phyloP scores from a whole-genome alignment of 768 basidiomycete genomes.

The Austroboletus eburneus region DNA sequence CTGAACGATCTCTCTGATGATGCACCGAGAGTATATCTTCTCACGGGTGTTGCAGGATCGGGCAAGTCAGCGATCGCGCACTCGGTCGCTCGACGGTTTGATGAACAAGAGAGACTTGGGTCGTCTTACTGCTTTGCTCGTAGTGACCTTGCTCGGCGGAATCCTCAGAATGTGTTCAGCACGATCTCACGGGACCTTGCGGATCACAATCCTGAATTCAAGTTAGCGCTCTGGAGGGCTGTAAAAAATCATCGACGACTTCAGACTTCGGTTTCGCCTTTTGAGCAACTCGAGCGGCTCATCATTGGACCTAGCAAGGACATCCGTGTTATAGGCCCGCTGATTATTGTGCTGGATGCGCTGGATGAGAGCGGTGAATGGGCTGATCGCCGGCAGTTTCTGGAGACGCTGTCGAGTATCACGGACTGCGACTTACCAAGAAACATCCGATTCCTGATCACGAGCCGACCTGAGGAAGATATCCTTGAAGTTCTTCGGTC shows the following conservation, averaged over 20 bases:
- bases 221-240: constrained; percentile 9
- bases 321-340: constrained; percentile 26
- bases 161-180: constrained; percentile 27
- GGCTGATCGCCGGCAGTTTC: constrained; percentile 14
- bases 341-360: constrained; percentile 35
- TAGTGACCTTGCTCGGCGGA: constrained; percentile 11
- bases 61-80: constrained; percentile 33
- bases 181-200: constrained; percentile 33
- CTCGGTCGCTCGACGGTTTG: constrained; percentile 25
- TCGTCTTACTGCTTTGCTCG: constrained; percentile 30
- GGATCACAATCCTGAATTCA: constrained; percentile 27
- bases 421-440: constrained; percentile 16
- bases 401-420: constrained; percentile 13
- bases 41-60: constrained; percentile 26
- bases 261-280: constrained; percentile 12
- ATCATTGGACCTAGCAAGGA: constrained; percentile 24
- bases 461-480: constrained; percentile 25
- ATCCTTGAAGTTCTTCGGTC: constrained; percentile 10
- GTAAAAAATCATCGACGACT: constrained; percentile 24
- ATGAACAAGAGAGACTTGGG: constrained; percentile 27
- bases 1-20: constrained; percentile 9
- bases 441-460: constrained; percentile 25
- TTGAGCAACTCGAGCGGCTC: constrained; percentile 26
- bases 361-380: constrained; percentile 25
- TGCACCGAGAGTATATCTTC: constrained; percentile 23